Conservation (phyloP, 139 green algal species). For the Tetraselmis striata region DNA sequence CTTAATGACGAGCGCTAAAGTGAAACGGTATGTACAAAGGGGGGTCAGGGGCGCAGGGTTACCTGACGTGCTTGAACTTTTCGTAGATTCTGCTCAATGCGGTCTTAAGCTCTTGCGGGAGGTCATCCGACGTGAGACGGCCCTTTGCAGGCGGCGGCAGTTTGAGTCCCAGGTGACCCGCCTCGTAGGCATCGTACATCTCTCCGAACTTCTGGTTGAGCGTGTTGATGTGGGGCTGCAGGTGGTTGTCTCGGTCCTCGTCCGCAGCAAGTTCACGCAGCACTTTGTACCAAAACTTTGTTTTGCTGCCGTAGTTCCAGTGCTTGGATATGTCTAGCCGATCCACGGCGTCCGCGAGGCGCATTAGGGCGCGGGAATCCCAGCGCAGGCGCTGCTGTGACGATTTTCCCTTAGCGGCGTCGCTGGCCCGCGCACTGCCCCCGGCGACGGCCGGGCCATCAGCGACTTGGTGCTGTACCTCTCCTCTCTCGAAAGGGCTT, state of each 20-base stretch:
- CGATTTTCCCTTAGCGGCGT: not conserved
- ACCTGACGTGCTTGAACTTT: not conserved
- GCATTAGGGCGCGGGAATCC: not conserved
- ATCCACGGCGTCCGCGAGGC: not conserved
- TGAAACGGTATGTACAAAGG: too few species aligned
- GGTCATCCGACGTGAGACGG: not conserved
- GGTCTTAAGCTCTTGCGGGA: not conserved
- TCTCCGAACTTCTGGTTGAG: not conserved
- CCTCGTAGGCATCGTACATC: not conserved
- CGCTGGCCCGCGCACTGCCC: not conserved
- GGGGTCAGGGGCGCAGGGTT: too few species aligned
- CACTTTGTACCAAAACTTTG: not conserved
- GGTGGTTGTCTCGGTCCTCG: not conserved
- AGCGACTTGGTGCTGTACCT: not conserved
- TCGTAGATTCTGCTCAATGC: not conserved
- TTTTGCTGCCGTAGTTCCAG: not conserved
- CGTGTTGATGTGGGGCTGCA: not conserved
- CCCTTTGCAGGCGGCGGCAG: not conserved
- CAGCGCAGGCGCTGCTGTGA: not conserved
- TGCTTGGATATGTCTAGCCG: not conserved
- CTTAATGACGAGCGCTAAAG: too few species aligned
- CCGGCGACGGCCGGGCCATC: not conserved
- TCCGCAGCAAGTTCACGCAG: not conserved
- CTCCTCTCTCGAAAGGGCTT: not conserved
- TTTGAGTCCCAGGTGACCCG: not conserved